Evolutionary conservation across 2,329 filamentous ascomycete species (phyloP).

Genomic region (Polytolypa hystricis): DNA sequence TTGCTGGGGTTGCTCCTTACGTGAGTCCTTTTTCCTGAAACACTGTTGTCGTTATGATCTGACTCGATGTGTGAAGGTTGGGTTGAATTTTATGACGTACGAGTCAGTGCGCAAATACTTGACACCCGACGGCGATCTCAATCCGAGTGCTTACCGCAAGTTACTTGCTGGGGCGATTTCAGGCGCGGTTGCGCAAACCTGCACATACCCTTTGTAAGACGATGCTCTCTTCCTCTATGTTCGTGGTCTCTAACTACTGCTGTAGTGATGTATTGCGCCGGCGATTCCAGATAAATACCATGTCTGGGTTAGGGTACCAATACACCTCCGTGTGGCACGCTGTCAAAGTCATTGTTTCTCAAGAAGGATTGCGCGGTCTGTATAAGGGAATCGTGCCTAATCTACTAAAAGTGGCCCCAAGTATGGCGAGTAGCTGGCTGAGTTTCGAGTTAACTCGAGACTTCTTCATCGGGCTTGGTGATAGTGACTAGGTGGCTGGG

Average conservation of each 20-base stretch:
- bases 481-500: too few relatives aligned
- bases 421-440: constrained; percentile 97
- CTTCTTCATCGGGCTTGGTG: constrained; percentile 54
- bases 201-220: constrained; percentile 94
- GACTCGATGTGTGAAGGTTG: constrained; percentile 48
- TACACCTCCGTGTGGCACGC: constrained; percentile 84
- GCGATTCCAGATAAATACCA: constrained; percentile 96
- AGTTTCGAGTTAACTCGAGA: constrained; percentile 93
- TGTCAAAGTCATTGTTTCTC: constrained; percentile 63
- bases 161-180: constrained; percentile 82
- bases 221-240: constrained; percentile 3
- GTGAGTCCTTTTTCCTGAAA: constrained; percentile 39
- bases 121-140: constrained; percentile 76
- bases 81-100: constrained; percentile 97
- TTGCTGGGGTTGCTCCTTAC: constrained; percentile 91
- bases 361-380: constrained; percentile 74
- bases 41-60: constrained; percentile 9
- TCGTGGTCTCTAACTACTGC: constrained; percentile 8
- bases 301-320: constrained; percentile 95
- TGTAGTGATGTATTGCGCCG: constrained; percentile 77
- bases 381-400: constrained; percentile 97
- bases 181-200: constrained; percentile 93
- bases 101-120: constrained; percentile 75
- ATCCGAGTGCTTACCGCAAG: constrained; percentile 70
- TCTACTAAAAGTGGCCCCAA: constrained; percentile 89